Evolutionary conservation across 345 rosid genomes (phyloP), one percentile per base, ranked within the genome.

Genomic region (Citrus reticulata): DNA sequence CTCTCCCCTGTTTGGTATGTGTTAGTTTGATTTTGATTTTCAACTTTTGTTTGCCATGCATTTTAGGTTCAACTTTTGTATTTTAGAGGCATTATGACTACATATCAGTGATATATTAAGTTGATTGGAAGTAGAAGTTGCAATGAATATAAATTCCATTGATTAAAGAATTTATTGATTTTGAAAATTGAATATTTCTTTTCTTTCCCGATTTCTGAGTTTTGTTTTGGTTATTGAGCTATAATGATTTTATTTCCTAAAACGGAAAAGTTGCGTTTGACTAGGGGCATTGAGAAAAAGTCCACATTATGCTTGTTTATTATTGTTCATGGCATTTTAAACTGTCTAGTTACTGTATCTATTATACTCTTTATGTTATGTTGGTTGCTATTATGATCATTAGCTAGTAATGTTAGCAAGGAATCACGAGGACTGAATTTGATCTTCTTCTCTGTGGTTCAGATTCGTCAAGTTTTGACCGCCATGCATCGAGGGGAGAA

Each of bases 381-480:
- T 74, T 61, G 1, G 25, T 76, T 74, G 10, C 60, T 78, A 57
- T 42, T 60, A 9, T 60, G 54, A 25, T 30, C 34, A 32, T 68
- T 24, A 73, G 29, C 69, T 54, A 22, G 42, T 66, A 29, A 78
- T 7, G 40, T 75, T 75, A 30, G 46, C 24, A 5, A 67, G 14
- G 14, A 19, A 57, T 77, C 24, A 19, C 9, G 5, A 65, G 75
- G 72, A 39, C 65, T 77, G 67, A 84, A 24, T 27, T 42, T 76
- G n/a, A n/a, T 79, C 51, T 79, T 85, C 39, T 76, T 85, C 70
- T 83, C 78, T 69, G 65, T 86, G 79, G 83, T 11, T 35, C 92
- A 93, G 98, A 88, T 95, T 78, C 97, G 93, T 75, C 97, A 91
- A 81, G 98, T 88, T 80, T 79, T 93, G 90, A 86, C 77, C 67